Evolutionary conservation across 805 yeast species (phyloP).

Genomic region (Teunomyces pallodes): DNA sequence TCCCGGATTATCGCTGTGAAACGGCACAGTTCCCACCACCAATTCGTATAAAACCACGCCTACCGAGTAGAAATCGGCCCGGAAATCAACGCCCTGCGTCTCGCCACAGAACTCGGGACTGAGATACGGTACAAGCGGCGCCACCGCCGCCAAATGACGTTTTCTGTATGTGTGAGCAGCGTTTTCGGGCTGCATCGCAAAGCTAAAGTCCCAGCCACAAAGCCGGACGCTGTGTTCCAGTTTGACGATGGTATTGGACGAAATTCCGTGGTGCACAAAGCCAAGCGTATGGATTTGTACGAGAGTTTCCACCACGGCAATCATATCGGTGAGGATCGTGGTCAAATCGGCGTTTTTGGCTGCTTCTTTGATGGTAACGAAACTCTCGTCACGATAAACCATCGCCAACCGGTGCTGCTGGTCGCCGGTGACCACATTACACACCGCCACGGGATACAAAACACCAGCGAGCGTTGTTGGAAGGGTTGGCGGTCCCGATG

Average conservation of each 20-base stretch:
- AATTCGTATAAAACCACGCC: conserved; percentile 52
- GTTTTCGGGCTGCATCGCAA: conserved; percentile 40
- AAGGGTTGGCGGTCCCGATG: conserved; percentile 20
- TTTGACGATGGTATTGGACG: conserved; percentile 37
- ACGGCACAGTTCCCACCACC: conserved; percentile 45
- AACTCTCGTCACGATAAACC: conserved; percentile 9
- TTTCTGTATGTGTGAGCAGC: conserved; percentile 41
- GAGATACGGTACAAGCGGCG: conserved; percentile 43
- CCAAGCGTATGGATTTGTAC: conserved; percentile 39
- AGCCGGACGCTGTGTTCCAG: conserved; percentile 28
- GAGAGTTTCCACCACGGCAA: conserved; percentile 21
- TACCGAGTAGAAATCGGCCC: conserved; percentile 48
- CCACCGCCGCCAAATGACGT: conserved; percentile 35
- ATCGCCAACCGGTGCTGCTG: conserved; percentile 7
- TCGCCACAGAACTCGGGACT: conserved; percentile 51
- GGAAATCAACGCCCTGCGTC: conserved; percentile 38
- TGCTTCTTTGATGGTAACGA: conserved; percentile 5
- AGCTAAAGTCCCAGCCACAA: conserved; percentile 50
- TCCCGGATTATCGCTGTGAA: conserved; percentile 37
- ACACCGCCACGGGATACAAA: conserved; percentile 24
- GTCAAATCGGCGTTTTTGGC: conserved; percentile 9
- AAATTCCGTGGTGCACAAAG: conserved; percentile 48
- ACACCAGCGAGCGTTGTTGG: conserved; percentile 27
- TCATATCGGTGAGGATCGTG: conserved; percentile 22
- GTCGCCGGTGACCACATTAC: not conserved